Base-by-base conservation (phyloP, 1,284 basidiomycete genomes). In the Pulveroboletus sp. region DNA sequence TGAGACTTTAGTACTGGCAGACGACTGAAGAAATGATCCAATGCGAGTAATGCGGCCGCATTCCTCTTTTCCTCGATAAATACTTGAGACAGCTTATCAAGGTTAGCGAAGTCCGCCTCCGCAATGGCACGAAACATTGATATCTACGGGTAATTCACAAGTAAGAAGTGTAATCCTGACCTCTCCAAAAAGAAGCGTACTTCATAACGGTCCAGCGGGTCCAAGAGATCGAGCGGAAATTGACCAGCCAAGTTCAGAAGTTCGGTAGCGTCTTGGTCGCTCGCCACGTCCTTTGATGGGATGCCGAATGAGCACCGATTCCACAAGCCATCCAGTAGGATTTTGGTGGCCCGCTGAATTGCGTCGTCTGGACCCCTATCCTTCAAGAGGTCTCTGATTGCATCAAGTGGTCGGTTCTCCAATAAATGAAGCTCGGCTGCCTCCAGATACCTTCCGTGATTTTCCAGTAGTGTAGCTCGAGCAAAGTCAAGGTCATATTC, bases 331-430 rank as follows among this genome's bases (percentile, higher is more conserved):
- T 69, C 62, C 29, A 72, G 31, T 17, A 70, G 51, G 48, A 62
- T 72, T 15, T 68, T 54, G n/a, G 66, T 56, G 2, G 66, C 81
- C 43, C 67, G 68, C 24, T 59, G 61, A 26, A 70, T 62, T 7
- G 77, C 75, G 0, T 59, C n/a, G 5, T 39, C 35, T n/a, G 70
- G 72, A 0, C 52, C 36, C 2, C 36, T 56, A 46, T 80, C 78
- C 46, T 69, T 65, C 20, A 85, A 61, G 40, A 85, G 72, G 2
- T 80, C 65, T 5, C 63, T 62, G 33, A 86, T 79, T 0, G 83
- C n/a, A n/a, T n/a, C n/a, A n/a, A n/a, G n/a, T n/a, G n/a, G n/a
- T n/a, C n/a, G n/a, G n/a, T n/a, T n/a, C n/a, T n/a, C n/a, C n/a
- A n/a, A n/a, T n/a, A n/a, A n/a, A n/a, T n/a, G n/a, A n/a, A n/a